Base-by-base conservation (phyloP, 2,329 filamentous ascomycete species). In the Cryphonectria carpinicola region DNA sequence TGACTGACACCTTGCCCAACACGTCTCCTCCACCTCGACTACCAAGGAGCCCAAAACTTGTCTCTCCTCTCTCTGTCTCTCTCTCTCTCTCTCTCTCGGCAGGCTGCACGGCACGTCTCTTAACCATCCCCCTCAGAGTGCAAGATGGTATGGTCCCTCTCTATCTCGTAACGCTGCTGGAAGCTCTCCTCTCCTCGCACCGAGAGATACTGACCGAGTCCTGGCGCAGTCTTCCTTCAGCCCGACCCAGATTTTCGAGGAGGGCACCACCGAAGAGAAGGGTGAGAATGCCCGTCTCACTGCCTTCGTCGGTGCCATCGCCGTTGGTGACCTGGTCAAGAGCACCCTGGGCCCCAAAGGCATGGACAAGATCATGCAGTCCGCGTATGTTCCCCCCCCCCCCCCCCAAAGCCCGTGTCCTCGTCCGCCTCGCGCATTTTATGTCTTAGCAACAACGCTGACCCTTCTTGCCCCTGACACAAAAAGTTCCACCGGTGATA, bases 341-440 rank as follows among this genome's bases (percentile, higher is more conserved):
- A 97, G 93, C 82, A 98, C 96, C 14, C 85, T 99, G 46, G 96
- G 96, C 8, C 96, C 96, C 52, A 98, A 98, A 86, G 96, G 96
- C 76, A 98, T 98, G 95, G 96, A 98, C 87, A 98, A 97, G 87
- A 97, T 97, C 81, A 86, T 97, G 80, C 94, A 97, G 82, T 97
- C 94, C 81, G 95, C 93, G 92, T 96, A 89, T 74, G 92, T 88
- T 35, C 1, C 72, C 68, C 37, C 2, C 28, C 28, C 28, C 28
- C 28, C 28, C 2, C 28, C n/a, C 43, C 22, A 14, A 3, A 37
- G 49, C 17, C 66, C n/a, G 22, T 13, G 37, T 39, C 8, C 54
- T 6, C n/a, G 7, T 28, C n/a, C 11, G 35, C 19, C 49, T 6
- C 25, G 22, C 65, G 5, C 22, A 22, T 49, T 11, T 22, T 8